Conservation (phyloP, 345 rosid species). For the Sapria himalayana region DNA sequence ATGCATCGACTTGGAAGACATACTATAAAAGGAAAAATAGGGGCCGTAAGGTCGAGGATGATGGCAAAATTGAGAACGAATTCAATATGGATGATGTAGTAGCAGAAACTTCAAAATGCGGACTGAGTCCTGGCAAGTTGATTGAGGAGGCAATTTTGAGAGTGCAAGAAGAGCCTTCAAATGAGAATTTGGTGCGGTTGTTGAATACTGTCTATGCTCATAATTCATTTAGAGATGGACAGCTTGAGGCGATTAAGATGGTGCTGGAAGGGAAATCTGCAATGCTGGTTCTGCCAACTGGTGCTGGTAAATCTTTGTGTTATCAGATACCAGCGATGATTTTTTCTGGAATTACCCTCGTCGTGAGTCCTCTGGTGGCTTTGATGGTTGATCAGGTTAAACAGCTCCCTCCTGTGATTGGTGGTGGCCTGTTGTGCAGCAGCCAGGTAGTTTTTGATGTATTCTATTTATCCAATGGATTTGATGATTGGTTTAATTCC, state of each 20-base stretch:
- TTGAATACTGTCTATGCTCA: constrained; percentile 32
- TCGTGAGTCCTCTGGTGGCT: constrained; percentile 60
- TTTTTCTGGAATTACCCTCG: constrained; percentile 56
- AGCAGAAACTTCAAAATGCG: constrained; percentile 15
- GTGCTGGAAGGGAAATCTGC: constrained; percentile 47
- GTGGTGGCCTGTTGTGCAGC: constrained; percentile 60
- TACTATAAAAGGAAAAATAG: constrained; percentile 28
- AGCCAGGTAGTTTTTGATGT: constrained; percentile 31
- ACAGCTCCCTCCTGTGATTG: constrained; percentile 48
- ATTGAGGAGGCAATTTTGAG: constrained; percentile 34
- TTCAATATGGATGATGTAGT: constrained; percentile 31
- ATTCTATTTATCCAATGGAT: not conserved
- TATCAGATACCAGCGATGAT: constrained; percentile 84
- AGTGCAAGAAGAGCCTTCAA: constrained; percentile 28
- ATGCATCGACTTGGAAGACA: constrained; percentile 9
- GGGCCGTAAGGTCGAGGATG: constrained; percentile 11
- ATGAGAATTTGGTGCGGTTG: constrained; percentile 33
- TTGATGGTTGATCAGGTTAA: constrained; percentile 90
- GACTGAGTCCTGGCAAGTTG: constrained; percentile 8
- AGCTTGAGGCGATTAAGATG: constrained; percentile 36
- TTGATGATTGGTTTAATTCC: not conserved
- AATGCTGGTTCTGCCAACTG: constrained; percentile 82
- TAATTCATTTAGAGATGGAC: constrained; percentile 39
- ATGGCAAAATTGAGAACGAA: constrained; percentile 11
- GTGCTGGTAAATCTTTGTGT: constrained; percentile 82